Evolutionary conservation across 1,139 yeast genomes (phyloP), one percentile per base, ranked within the genome.

Genomic region (Yamadazyma blattariae): DNA sequence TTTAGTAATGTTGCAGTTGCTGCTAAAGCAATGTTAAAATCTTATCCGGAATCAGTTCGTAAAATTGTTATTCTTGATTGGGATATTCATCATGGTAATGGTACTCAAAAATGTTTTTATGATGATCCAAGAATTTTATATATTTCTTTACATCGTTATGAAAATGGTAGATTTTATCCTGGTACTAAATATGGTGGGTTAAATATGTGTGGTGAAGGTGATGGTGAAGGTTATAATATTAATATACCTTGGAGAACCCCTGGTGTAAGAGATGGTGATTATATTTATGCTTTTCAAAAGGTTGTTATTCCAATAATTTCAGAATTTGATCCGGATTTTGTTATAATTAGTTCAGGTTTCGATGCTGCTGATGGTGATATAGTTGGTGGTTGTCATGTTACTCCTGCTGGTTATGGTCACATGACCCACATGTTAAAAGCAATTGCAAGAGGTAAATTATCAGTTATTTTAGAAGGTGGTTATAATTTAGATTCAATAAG

Each of bases 351-450:
- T 28, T 82, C 97, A 0, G 99, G 99, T 0, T 92, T 92, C 53
- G 99, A 92, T 64, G 98, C 98, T 17, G 99, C 99, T 0, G 96
- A 87, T 50, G 98, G 97, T 35, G 99, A 94, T 61, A 82, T 88
- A 38, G 87, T 94, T 46, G 99, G 98, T n/a, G 96, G 94, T 27
- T 92, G 97, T 57, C 95, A 87, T 57, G 95, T 94, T 4, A 77
- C 96, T 0, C 98, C 98, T 2, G 84, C 89, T 29, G 96, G 97
- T 13, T 94, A 92, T 56, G 97, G 96, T 7, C 90, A 88, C 46
- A 88, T 94, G 96, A 87, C 97, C 2, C 96, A 89, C 52, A 73
- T 82, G 82, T 68, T 94, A 47, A 90, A 89, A 59, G 79, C 87
- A 25, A 66, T 94, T 32, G 96, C 97, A 2, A 77, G 77, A 48